Percentiles rank a stretch among this genome's conserved stretches.
These are phyloP conservation scores for Monilinia laxa DNA, from an alignment of 2,329 filamentous ascomycete species.

Conservation along the genomic window DNA sequence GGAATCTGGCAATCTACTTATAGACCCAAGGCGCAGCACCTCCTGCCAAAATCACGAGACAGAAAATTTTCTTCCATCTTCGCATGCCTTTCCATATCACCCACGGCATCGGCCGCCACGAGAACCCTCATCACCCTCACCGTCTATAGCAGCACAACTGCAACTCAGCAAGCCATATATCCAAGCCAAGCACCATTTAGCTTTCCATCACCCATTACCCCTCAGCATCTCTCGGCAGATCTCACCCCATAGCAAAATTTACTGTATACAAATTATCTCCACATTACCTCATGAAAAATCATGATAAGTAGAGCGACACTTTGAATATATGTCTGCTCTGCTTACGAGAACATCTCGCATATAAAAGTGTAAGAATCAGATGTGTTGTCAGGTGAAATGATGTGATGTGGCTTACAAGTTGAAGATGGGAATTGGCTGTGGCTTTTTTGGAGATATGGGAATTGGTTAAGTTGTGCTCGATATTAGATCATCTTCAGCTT, in stretches of 20 bases:
- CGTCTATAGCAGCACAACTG: background rate
- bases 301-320: background rate
- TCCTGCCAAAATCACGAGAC: background rate
- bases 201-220: background rate
- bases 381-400: background rate
- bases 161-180: background rate
- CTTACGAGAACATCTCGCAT: background rate
- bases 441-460: too few species aligned
- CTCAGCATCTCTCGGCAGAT: background rate
- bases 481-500: background rate
- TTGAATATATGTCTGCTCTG: background rate
- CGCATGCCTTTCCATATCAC: background rate
- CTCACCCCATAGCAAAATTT: too few species aligned
- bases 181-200: background rate
- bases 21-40: background rate
- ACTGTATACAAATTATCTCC: fast-evolving
- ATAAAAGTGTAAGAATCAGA: too few species aligned
- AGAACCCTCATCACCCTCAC: background rate
- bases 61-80: too few species aligned
- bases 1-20: background rate
- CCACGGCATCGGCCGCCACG: background rate
- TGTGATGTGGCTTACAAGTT: background rate
- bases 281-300: background rate
- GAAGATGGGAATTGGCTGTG: too few species aligned
- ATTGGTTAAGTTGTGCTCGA: too few species aligned